phyloP scores from a whole-genome alignment of 768 basidiomycete species.

The Coprinopsis strossmayeri region DNA sequence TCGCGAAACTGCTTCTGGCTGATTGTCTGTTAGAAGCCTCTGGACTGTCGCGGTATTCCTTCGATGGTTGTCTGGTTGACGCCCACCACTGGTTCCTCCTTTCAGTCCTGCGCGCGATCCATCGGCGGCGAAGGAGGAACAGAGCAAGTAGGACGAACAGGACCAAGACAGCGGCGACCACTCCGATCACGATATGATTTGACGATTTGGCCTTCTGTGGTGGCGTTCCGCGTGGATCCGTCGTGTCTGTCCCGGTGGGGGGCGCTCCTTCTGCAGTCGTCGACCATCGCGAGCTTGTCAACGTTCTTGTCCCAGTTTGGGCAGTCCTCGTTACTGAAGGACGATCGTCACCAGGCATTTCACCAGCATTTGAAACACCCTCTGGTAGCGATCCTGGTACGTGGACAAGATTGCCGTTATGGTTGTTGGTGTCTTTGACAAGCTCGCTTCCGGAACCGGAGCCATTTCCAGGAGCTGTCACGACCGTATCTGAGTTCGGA shows the following conservation, averaged over 20 bases:
- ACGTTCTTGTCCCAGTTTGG: background rate
- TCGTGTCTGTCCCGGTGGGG: background rate
- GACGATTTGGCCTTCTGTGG: background rate
- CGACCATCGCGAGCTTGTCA: background rate
- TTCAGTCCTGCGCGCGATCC: constrained; percentile 33
- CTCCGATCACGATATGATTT: constrained; percentile 2
- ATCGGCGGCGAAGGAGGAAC: constrained; percentile 40
- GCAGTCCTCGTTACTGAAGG: too few species aligned
- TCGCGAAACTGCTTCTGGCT: constrained; percentile 58
- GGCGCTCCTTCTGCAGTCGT: background rate
- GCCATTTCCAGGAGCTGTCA: too few species aligned
- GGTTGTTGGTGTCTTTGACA: too few species aligned
- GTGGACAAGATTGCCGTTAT: too few species aligned
- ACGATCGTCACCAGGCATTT: background rate
- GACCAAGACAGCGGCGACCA: constrained; percentile 12
- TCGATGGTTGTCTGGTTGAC: constrained; percentile 17
- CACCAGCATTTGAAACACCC: background rate
- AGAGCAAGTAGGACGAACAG: constrained; percentile 28
- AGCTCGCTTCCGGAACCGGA: too few species aligned
- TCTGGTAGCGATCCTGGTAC: too few species aligned
- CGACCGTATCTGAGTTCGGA: too few species aligned
- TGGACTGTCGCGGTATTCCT: constrained; percentile 18
- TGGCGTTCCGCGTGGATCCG: background rate
- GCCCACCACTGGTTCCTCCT: constrained; percentile 43
- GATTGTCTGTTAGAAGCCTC: constrained; percentile 18